A percentile compares a stretch with the other conserved stretches of the same genome.
phyloP scores from a whole-genome alignment of 805 yeast genomes.

The Torulaspora delbrueckii region DNA sequence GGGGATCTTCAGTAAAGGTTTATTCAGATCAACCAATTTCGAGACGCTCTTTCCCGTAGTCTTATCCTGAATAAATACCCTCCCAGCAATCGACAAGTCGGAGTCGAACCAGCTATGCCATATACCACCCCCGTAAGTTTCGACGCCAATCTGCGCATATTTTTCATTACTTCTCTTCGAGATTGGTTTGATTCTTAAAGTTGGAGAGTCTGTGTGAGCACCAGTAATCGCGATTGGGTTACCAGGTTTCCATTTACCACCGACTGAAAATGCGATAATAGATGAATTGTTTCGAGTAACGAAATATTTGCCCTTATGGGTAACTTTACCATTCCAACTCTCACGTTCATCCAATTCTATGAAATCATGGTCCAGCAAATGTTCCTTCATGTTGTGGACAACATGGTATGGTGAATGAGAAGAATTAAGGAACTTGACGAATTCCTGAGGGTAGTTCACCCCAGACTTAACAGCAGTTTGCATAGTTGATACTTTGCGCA shows the following conservation, averaged over 20 bases:
- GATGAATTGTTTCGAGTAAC: conserved; percentile 90
- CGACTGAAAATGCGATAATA: conserved; percentile 80
- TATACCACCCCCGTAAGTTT: conserved; percentile 91
- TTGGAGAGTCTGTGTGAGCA: conserved; percentile 95
- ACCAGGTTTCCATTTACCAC: conserved; percentile 66
- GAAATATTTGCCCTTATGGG: conserved; percentile 62
- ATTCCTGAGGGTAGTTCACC: conserved; percentile 42
- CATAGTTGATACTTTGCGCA: conserved; percentile 26
- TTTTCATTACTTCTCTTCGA: conserved; percentile 69
- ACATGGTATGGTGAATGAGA: conserved; percentile 97
- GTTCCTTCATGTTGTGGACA: conserved; percentile 58
- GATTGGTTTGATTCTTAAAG: conserved; percentile 81
- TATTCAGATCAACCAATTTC: conserved; percentile 69
- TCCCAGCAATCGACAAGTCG: conserved; percentile 85
- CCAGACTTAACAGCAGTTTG: conserved; percentile 12
- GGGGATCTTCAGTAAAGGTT: conserved; percentile 85
- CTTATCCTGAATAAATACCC: conserved; percentile 63
- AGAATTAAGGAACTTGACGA: conserved; percentile 69
- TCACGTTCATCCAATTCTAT: conserved; percentile 65
- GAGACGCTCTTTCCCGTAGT: conserved; percentile 50
- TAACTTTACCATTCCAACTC: conserved; percentile 57
- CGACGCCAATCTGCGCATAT: conserved; percentile 85
- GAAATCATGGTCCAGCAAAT: conserved; percentile 60
- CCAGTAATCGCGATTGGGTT: conserved; percentile 86
- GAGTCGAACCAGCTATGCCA: conserved; percentile 98